Base-by-base conservation (phyloP, 139 green algal genomes). In the Chlorella sp. region DNA sequence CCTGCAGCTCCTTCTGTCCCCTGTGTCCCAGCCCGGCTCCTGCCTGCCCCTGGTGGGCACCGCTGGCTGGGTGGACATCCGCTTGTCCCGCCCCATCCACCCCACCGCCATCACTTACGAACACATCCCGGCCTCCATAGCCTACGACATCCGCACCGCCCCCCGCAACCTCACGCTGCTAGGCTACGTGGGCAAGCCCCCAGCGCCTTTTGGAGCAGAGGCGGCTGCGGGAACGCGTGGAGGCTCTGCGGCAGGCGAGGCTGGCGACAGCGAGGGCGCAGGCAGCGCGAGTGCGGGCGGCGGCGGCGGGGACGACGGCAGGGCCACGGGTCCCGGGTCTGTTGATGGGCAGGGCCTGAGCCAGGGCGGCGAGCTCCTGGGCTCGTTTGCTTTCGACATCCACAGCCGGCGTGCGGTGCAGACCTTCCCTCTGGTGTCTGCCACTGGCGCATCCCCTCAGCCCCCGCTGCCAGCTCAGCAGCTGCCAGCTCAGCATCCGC, bases 41-140 rank as follows among this genome's bases (percentile, higher is more conserved):
- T 94, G 91, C 87, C 75, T 94, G 77, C 78, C 91, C 1, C 91
- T 94, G 30, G 73, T 89, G 48, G 90, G 91, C 57, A 60, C 19
- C n/a, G 34, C 28, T 19, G 91, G 89, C 71, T 78, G 90, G 48
- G 86, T 94, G 40, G 89, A 93, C 85, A 87, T 94, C 57, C 84
- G 64, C 24, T 87, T 94, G 87, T 39, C 81, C 4, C 36, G 30
- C 28, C 53, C 66, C 42, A 91, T 94, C 68, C 16, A 42, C 68
- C 90, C 90, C 14, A 86, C 78, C 1, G 89, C 90, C 15, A 36
- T 94, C 87, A 91, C 91, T 12, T 85, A 91, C 26, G 89, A 94
- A 66, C 90, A 94, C 75, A 86, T 93, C 18, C 87, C 91, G 9
- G 75, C 61, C 1, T 7, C 83, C 40, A 87, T 94, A 32, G 87